Percentiles rank a stretch among this genome's conserved stretches.
Evolutionary conservation across 345 rosid genomes (phyloP).

Genomic region (Orychophragmus violaceus): DNA sequence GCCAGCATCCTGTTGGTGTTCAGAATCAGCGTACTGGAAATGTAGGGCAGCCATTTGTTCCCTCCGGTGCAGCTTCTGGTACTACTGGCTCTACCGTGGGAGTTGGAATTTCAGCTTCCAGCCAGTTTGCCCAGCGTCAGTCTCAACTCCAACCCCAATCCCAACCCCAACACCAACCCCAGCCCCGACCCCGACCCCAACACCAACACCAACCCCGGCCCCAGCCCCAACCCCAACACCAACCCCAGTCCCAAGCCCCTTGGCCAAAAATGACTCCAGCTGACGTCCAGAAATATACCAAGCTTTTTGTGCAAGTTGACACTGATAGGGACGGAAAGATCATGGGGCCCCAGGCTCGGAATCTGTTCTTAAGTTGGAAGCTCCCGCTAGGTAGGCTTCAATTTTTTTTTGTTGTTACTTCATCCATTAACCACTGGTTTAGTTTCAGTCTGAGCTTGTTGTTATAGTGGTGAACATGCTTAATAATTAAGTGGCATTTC

Average conservation of each 20-base stretch:
- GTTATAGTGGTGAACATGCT: neutral
- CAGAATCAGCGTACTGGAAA: conserved; percentile 35
- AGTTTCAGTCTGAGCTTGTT: conserved; percentile 4
- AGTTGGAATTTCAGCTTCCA: conserved; percentile 42
- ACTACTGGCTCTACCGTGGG: conserved; percentile 46
- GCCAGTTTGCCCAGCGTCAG: conserved; percentile 43
- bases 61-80: conserved; percentile 33
- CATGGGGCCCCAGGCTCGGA: conserved; percentile 78
- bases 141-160: neutral
- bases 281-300: conserved; percentile 72
- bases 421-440: neutral
- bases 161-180: neutral
- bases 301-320: conserved; percentile 93
- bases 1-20: conserved; percentile 47
- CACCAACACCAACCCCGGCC: conserved; percentile 21
- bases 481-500: conserved; percentile 4
- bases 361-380: conserved; percentile 91
- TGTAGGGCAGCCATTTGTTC: conserved; percentile 30
- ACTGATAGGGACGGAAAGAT: conserved; percentile 90
- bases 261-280: conserved; percentile 87
- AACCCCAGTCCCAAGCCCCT: conserved; percentile 37
- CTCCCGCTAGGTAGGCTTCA: conserved; percentile 77
- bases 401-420: conserved; percentile 9
- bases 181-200: neutral
- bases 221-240: neutral